Percentiles rank a stretch among this genome's conserved stretches.
These are phyloP conservation scores for Bipolaris bicolor DNA, from an alignment of 2,329 filamentous ascomycete genomes.

Conservation along the genomic window DNA sequence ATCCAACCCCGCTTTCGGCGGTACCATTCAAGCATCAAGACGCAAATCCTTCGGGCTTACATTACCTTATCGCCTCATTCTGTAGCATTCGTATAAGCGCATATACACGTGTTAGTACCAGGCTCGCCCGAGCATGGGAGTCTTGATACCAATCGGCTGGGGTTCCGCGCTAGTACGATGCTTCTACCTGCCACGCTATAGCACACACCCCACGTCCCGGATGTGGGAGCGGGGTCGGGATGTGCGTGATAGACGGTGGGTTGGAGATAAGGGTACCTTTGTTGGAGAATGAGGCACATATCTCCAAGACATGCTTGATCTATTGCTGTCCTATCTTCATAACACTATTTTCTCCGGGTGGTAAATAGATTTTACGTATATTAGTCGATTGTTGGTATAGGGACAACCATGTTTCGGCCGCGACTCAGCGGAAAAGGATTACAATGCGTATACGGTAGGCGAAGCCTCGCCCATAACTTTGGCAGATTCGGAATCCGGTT, in stretches of 20 bases:
- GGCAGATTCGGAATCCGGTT: slow-evolving; percentile 15
- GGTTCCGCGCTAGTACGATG: no score
- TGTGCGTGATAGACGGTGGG: slow-evolving; percentile 17
- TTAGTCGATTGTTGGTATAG: neutral
- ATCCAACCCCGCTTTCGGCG: no score
- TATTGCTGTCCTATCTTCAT: neutral
- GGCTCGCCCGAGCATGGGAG: no score
- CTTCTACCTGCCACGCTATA: no score
- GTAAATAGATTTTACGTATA: neutral
- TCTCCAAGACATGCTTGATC: neutral
- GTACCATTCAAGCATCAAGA: no score
- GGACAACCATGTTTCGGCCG: slow-evolving; percentile 18
- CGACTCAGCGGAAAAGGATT: slow-evolving; percentile 6
- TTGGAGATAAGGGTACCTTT: slow-evolving; percentile 27
- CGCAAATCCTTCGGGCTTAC: no score
- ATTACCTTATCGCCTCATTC: no score
- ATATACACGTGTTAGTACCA: no score
- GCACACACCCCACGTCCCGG: slow-evolving; percentile 21
- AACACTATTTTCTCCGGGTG: neutral
- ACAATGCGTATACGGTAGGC: slow-evolving; percentile 7
- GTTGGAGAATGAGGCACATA: neutral
- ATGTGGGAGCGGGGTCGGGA: slow-evolving; percentile 29
- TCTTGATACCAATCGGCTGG: no score
- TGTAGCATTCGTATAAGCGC: no score
- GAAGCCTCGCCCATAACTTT: slow-evolving; percentile 1